These are phyloP conservation scores for Glonium stellatum DNA, from an alignment of 495 filamentous ascomycete species.

Conservation along the genomic window DNA sequence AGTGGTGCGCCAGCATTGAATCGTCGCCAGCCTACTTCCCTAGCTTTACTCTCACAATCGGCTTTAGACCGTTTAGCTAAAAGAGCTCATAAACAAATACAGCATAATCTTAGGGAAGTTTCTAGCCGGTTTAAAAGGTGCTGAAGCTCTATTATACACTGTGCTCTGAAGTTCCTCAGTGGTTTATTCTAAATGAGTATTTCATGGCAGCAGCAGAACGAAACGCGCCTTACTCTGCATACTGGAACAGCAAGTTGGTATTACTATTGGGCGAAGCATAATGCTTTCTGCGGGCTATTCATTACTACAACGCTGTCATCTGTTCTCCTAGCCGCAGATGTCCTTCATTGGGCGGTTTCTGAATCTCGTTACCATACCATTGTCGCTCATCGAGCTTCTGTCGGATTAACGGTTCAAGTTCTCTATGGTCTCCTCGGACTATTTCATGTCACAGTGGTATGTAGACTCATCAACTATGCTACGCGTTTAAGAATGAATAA, in stretches of 20 bases:
- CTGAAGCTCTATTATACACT: too few relatives aligned
- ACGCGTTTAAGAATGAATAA: conserved; percentile 13
- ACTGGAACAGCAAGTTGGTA: not conserved
- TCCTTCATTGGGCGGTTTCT: not conserved
- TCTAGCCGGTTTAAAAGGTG: too few relatives aligned
- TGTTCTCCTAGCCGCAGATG: not conserved
- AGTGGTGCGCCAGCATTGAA: too few relatives aligned
- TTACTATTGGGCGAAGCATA: conserved; percentile 1
- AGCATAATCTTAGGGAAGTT: too few relatives aligned
- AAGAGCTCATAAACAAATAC: too few relatives aligned
- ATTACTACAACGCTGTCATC: not conserved
- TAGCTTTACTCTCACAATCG: too few relatives aligned
- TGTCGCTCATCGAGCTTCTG: conserved; percentile 4
- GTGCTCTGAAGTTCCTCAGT: too few relatives aligned
- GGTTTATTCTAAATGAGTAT: too few relatives aligned
- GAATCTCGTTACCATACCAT: not conserved
- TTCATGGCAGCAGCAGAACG: too few relatives aligned
- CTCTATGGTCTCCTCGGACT: conserved; percentile 20
- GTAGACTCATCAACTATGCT: conserved; percentile 23
- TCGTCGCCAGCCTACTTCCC: too few relatives aligned
- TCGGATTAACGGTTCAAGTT: conserved; percentile 17
- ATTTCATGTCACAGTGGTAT: conserved; percentile 21
- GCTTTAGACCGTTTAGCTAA: too few relatives aligned
- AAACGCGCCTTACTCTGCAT: not conserved
- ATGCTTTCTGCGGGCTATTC: not conserved